Conservation (phyloP, 768 basidiomycete species). For the Lactarius pseudohatsudake region DNA sequence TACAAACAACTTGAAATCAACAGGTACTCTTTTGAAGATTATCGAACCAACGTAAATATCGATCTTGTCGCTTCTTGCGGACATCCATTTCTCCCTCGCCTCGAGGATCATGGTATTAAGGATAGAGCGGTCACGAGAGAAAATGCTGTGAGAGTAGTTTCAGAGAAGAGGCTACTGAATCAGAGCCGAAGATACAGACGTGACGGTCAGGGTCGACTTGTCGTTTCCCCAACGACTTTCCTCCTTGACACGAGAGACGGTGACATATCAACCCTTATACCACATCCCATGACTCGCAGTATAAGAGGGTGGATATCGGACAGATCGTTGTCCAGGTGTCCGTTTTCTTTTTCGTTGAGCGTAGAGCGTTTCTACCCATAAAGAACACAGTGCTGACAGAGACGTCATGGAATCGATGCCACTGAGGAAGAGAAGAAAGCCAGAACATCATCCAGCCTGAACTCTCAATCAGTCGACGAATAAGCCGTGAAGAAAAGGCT, state of each 20-base stretch:
- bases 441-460: conserved; percentile 71
- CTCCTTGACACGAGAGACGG: conserved; percentile 37
- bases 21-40: not conserved
- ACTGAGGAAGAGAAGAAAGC: conserved; percentile 61
- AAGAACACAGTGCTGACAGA: conserved; percentile 49
- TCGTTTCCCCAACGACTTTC: conserved; percentile 39
- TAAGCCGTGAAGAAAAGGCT: not conserved
- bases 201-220: conserved; percentile 44
- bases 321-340: no score
- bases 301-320: no score
- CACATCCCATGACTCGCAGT: no score
- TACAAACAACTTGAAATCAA: conserved; percentile 3
- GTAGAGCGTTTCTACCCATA: conserved; percentile 36
- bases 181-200: conserved; percentile 37
- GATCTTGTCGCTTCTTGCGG: conserved; percentile 23
- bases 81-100: conserved; percentile 23
- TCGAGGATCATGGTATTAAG: conserved; percentile 26
- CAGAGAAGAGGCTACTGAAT: conserved; percentile 6
- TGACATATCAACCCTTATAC: conserved; percentile 14
- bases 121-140: conserved; percentile 25
- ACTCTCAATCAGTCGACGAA: conserved; percentile 7
- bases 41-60: conserved; percentile 45
- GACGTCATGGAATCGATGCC: conserved; percentile 54
- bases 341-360: no score
- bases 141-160: conserved; percentile 7